Base-by-base conservation (phyloP, 495 filamentous ascomycete genomes). In the Massariosphaeria phaeospora region DNA sequence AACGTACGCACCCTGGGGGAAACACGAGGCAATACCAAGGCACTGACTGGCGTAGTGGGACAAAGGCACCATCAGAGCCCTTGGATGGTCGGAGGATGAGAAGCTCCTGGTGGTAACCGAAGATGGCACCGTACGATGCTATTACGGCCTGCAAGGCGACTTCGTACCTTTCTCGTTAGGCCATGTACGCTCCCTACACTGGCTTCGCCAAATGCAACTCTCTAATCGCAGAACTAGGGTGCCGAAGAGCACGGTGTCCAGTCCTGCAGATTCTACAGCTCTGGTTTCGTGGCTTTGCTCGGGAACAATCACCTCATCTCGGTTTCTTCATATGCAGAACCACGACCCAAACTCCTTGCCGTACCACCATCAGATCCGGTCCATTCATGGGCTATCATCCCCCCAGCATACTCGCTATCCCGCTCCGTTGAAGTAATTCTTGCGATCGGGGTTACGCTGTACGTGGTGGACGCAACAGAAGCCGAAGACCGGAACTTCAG, bases 21-120 rank as follows among this genome's bases (percentile, higher is more conserved):
- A 40, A 10, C 9, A 7, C 8, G 10, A 17, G 10, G 36, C 36
- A 17, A 17, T 8, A 18, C 36, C 10, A 4, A 9, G 9, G 31
- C 18, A 36, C 61, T 69, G 56, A 69, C 49, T 25, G 6, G 69
- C 43, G 18, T 68, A 88, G 75, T 97, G 91, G 89, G 93, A 98
- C 57, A 87, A 91, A 75, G 89, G 89, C 26, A 77, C 84, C 2
- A 88, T 98, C 61, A 84, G 84, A 67, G 90, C 89, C 9, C 76
- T 97, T 15, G 93, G 93, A 17, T 98, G 93, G 93, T 96, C 91
- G 29, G 93, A 95, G 65, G 89, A 96, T 59, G 93, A 98, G 76
- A 88, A 89, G 68, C 78, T 98, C 13, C 73, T 98, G 7, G 84
- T 95, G 3, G 82, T 96, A 43, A 87, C 89, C 2, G 81, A 86